Base-by-base conservation (phyloP, 768 basidiomycete genomes). In the Tylopilus sp. region DNA sequence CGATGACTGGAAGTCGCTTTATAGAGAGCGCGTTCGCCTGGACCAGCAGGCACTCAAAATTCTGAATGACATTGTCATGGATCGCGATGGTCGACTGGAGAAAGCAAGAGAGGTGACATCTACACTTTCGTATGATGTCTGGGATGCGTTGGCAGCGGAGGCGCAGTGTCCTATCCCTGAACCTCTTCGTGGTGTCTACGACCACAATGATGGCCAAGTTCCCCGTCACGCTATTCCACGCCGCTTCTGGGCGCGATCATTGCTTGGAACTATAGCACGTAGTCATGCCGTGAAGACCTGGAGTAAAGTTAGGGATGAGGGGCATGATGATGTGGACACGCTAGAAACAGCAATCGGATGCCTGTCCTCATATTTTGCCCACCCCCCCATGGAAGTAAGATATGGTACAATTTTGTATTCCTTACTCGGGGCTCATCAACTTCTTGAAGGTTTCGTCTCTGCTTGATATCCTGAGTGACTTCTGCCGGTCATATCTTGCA, bases 291-390 rank as follows among this genome's bases (percentile, higher is more conserved):
- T 81, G 25, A 50, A 56, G 16, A 61, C 67, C 31, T 81, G 80
- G 79, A 59, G 60, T 21, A 46, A 45, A 19, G 55, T 61, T 24
- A 55, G 40, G 33, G 49, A 52, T 36, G 24, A 47, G 8, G 58
- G 56, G 21, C 49, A 45, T 11, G 13, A 50, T 16, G 33, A 61
- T 54, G 37, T 30, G 11, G 47, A 60, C 17, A 68, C 71, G 2
- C 73, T 82, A 47, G 82, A 79, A 54, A 67, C 70, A 22, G 75
- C 77, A 16, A 71, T 83, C 38, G 71, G 73, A n/a, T 74, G 72
- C 8, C 59, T 83, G 21, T 83, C 83, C 5, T 74, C 76, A 10
- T 83, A 83, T 61, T 79, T 77, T 59, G 78, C 77, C 36, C 67
- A 67, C 26, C 71, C 77, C 3, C 71, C 75, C 2, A 62, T 67